Evolutionary conservation across 768 basidiomycete genomes (phyloP).

Genomic region (Clitopilus hobsonii): DNA sequence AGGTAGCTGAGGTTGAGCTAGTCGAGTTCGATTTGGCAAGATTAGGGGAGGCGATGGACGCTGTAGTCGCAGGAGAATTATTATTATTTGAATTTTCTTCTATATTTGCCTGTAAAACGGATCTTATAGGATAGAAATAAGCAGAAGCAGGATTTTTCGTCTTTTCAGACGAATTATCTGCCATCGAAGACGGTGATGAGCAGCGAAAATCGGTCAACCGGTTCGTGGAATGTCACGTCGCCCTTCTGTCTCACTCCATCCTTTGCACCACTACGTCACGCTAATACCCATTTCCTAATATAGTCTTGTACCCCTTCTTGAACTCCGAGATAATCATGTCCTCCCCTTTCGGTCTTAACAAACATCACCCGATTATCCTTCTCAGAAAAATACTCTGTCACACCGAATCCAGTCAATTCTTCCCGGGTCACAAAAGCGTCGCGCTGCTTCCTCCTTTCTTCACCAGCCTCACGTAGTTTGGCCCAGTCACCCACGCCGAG

Average conservation of each 20-base stretch:
- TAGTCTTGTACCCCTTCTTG: conserved; percentile 75
- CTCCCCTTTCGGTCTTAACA: conserved; percentile 59
- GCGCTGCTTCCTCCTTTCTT: conserved; percentile 35
- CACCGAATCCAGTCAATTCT: conserved; percentile 53
- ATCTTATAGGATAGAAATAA: not conserved
- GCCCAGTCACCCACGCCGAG: conserved; percentile 37
- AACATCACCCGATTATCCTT: conserved; percentile 46
- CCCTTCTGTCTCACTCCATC: not conserved
- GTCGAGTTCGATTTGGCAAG: not conserved
- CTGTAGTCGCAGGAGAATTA: not conserved
- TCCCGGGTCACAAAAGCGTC: conserved; percentile 39
- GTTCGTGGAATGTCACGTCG: too few relatives aligned
- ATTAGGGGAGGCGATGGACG: not conserved
- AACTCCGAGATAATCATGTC: conserved; percentile 56
- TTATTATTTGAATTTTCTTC: not conserved
- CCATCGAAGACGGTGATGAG: not conserved
- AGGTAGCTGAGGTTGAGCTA: not conserved
- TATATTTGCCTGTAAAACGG: not conserved
- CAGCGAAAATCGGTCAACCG: not conserved
- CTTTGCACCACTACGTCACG: not conserved
- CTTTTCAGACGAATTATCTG: not conserved
- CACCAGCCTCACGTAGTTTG: conserved; percentile 31
- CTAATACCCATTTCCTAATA: conserved; percentile 26
- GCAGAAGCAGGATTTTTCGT: not conserved
- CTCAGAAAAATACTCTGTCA: conserved; percentile 46